phyloP scores from a whole-genome alignment of 257 asterid species.

The Haberlea rhodopensis region DNA sequence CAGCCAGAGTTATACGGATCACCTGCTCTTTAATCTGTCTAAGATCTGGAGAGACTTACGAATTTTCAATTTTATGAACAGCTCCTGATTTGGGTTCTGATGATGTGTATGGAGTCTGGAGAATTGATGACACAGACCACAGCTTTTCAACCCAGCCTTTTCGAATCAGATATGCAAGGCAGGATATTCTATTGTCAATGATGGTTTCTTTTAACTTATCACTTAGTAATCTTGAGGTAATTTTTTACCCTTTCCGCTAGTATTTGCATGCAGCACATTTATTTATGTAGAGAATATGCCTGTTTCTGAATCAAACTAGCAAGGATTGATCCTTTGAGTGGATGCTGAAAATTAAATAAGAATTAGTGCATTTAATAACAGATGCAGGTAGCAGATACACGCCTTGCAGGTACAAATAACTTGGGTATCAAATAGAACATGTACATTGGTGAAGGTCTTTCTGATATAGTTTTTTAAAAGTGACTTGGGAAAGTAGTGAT shows the following conservation, averaged over 20 bases:
- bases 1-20: not conserved
- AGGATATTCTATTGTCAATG: constrained; percentile 92
- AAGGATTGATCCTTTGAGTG: not conserved
- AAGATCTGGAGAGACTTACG: constrained; percentile 25
- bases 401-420: constrained; percentile 9
- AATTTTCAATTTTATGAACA: constrained; percentile 43
- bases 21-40: constrained; percentile 20
- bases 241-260: constrained; percentile 12
- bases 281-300: constrained; percentile 11
- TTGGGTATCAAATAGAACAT: constrained; percentile 13
- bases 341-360: not conserved
- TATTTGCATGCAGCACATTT: constrained; percentile 15
- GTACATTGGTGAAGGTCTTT: not conserved
- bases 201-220: constrained; percentile 90
- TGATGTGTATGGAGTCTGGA: constrained; percentile 88
- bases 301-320: not conserved
- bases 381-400: constrained; percentile 17
- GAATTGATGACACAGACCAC: constrained; percentile 86
- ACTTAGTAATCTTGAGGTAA: constrained; percentile 62
- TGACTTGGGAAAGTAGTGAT: constrained; percentile 17
- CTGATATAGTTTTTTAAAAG: constrained; percentile 14
- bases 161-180: constrained; percentile 90
- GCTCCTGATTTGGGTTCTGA: constrained; percentile 94
- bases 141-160: constrained; percentile 96
- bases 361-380: not conserved